Evolutionary conservation across 139 green algal genomes (phyloP).

Genomic region (Tetradesmus obliquus): DNA sequence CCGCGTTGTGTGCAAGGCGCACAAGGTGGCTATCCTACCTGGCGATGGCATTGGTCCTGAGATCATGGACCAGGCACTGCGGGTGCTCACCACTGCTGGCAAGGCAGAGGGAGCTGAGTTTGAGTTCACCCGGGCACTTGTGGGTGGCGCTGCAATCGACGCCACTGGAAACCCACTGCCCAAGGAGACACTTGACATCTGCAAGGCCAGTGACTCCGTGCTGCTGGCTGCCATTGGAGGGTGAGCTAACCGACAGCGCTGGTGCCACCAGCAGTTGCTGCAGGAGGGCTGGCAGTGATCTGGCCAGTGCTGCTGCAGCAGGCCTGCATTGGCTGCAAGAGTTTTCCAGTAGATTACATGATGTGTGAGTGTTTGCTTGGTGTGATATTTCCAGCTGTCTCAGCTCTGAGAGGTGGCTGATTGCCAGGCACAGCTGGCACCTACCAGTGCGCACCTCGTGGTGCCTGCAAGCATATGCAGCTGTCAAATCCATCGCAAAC

Average conservation of each 20-base stretch:
- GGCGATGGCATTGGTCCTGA: slow-evolving; percentile 99
- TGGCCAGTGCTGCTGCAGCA: neutral
- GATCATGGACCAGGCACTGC: slow-evolving; percentile 90
- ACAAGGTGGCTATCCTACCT: slow-evolving; percentile 91
- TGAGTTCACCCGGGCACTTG: slow-evolving; percentile 84
- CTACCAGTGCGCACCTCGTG: no score
- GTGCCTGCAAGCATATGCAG: no score
- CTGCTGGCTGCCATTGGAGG: slow-evolving; percentile 94
- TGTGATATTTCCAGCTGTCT: no score
- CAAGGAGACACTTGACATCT: slow-evolving; percentile 85
- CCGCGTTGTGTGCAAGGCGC: slow-evolving; percentile 38
- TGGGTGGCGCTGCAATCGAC: slow-evolving; percentile 97
- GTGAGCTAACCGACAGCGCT: slow-evolving; percentile 45
- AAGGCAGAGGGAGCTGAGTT: slow-evolving; percentile 80
- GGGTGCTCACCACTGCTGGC: slow-evolving; percentile 82
- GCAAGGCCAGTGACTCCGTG: slow-evolving; percentile 91
- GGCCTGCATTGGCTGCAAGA: neutral
- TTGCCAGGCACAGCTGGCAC: no score
- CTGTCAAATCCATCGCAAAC: no score
- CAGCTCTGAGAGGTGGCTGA: no score
- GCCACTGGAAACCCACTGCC: slow-evolving; percentile 89
- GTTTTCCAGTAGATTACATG: neutral
- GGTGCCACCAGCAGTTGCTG: neutral
- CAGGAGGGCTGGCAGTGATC: neutral
- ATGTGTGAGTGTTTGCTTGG: no score